Evolutionary conservation across 2,329 filamentous ascomycete genomes (phyloP).

Genomic region (Alternaria solani): DNA sequence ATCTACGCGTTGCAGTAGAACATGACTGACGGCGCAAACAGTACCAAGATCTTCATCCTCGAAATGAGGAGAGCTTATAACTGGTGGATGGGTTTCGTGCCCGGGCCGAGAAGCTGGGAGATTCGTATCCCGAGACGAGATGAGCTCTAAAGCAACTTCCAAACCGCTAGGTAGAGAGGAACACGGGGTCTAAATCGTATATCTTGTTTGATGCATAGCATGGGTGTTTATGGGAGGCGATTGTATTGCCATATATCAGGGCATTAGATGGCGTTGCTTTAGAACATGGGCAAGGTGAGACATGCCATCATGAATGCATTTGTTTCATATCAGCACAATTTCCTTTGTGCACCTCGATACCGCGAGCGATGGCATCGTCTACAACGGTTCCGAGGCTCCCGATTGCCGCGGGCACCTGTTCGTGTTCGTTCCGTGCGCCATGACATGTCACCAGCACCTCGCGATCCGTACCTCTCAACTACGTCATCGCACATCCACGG

Average conservation of each 20-base stretch:
- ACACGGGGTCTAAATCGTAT: neutral
- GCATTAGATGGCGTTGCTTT: slow-evolving; percentile 3
- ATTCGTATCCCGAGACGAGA: slow-evolving; percentile 48
- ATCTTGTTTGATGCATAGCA: slow-evolving; percentile 23
- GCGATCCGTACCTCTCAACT: neutral
- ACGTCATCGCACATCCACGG: neutral
- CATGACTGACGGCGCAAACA: slow-evolving; percentile 36
- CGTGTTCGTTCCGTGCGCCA: neutral
- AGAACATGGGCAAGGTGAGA: neutral
- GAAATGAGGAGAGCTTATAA: slow-evolving; percentile 66
- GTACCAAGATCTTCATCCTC: slow-evolving; percentile 60
- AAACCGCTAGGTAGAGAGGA: neutral
- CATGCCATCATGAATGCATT: neutral
- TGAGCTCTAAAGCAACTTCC: slow-evolving; percentile 32
- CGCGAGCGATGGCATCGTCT: neutral
- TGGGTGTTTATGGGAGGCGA: slow-evolving; percentile 3
- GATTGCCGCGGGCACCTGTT: neutral
- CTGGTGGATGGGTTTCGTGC: slow-evolving; percentile 69
- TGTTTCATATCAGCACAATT: neutral
- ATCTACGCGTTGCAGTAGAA: neutral
- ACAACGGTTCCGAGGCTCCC: neutral
- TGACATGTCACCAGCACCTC: neutral
- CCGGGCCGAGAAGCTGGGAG: slow-evolving; percentile 65
- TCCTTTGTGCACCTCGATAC: neutral
- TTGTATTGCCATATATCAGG: neutral